phyloP scores from a whole-genome alignment of 768 basidiomycete species.

The Rhodotorula sphaerocarpa region DNA sequence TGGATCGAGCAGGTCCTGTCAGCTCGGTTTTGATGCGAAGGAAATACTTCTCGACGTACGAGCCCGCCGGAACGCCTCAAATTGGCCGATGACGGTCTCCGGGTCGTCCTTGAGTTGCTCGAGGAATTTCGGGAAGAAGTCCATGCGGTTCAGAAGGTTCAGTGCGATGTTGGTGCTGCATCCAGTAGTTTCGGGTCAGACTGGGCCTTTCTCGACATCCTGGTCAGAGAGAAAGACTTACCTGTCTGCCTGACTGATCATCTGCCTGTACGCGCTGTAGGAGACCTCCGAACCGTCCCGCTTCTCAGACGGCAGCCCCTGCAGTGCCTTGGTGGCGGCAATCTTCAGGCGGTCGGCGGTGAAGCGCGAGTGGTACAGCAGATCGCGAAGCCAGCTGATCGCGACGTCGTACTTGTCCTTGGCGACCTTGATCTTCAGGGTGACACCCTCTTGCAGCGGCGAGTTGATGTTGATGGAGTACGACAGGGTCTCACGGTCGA shows the following conservation, averaged over 20 bases:
- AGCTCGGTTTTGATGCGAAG: neutral
- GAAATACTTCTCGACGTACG: too few relatives aligned
- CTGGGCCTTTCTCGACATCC: too few relatives aligned
- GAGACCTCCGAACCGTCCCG: slow-evolving; percentile 76
- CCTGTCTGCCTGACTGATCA: slow-evolving; percentile 64
- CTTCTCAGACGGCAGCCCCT: slow-evolving; percentile 83
- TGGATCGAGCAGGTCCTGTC: too few relatives aligned
- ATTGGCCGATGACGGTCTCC: slow-evolving; percentile 59
- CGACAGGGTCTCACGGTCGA: slow-evolving; percentile 83
- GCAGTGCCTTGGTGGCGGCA: slow-evolving; percentile 75
- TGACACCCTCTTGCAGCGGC: slow-evolving; percentile 62
- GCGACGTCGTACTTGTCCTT: slow-evolving; percentile 67
- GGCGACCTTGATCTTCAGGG: slow-evolving; percentile 77
- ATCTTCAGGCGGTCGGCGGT: slow-evolving; percentile 73
- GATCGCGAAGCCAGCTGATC: slow-evolving; percentile 74
- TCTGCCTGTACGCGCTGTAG: slow-evolving; percentile 58
- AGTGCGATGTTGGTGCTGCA: slow-evolving; percentile 32
- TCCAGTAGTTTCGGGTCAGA: too few relatives aligned
- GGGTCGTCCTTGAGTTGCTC: slow-evolving; percentile 66
- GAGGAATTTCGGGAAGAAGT: slow-evolving; percentile 68
- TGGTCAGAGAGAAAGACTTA: slow-evolving; percentile 24
- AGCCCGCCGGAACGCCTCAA: slow-evolving; percentile 62
- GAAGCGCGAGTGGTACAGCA: slow-evolving; percentile 67
- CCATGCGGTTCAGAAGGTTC: slow-evolving; percentile 63
- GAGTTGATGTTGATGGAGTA: slow-evolving; percentile 68